Evolutionary conservation across 1,284 basidiomycete species (phyloP), one percentile per base, ranked within the genome.

Genomic region (Retiboletus flavoniger): DNA sequence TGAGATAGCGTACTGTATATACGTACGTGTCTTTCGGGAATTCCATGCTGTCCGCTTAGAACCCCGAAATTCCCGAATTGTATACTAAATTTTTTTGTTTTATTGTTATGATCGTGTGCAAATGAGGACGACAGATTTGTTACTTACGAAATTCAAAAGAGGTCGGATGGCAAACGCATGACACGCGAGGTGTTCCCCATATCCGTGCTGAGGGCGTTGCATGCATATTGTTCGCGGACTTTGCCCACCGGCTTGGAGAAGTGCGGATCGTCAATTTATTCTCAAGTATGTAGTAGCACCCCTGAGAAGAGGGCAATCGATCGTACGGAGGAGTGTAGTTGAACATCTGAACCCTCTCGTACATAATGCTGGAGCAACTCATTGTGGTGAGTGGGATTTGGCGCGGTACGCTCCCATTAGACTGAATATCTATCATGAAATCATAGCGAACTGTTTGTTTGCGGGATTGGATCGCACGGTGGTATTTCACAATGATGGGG

Each of bases 261-360:
- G 36, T 57, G 60, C 51, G 63, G 61, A 59, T 65, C 63, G 55
- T 48, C 58, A 58, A 61, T 43, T 51, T 51, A 42, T 35, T 35
- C 29, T 8, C 36, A n/a, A 39, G 24, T 6, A 9, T 40, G 38
- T 43, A 19, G 31, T 31, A 26, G 16, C 19, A n/a, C 2, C 40
- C 49, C 47, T 60, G 50, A 34, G 16, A 39, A 34, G 7, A 10
- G 9, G 47, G 50, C 29, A 21, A 35, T 34, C 36, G 31, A 48
- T 60, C 56, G 40, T 44, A 46, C 38, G 13, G 7, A 35, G 8
- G 9, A 39, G 48, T 35, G 19, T 35, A 58, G 17, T 16, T 47
- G 21, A 29, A 55, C 17, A 16, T 29, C 53, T 58, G 28, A 28
- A 43, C 26, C 9, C 24, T 49, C 31, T 19, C 9, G 34, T 34